phyloP scores from a whole-genome alignment of 331 rosid genomes.

The Rosa hybrid region DNA sequence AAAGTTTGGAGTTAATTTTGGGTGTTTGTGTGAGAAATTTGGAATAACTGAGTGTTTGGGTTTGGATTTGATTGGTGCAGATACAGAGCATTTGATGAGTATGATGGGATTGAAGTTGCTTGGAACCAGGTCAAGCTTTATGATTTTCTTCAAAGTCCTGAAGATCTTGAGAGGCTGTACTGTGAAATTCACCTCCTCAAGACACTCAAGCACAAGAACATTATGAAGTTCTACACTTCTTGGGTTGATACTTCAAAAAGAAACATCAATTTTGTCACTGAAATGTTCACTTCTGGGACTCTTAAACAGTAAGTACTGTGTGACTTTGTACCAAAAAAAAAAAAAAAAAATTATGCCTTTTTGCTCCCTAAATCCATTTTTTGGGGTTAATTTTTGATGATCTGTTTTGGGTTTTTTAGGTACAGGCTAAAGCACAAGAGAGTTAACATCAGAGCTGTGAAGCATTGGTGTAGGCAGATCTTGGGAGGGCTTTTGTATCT shows the following conservation, averaged over 20 bases:
- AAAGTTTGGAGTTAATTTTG: slow-evolving; percentile 26
- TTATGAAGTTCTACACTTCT: slow-evolving; percentile 91
- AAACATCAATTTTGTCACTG: slow-evolving; percentile 93
- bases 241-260: slow-evolving; percentile 91
- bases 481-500: slow-evolving; percentile 83
- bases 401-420: slow-evolving; percentile 43
- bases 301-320: slow-evolving; percentile 71
- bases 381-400: slow-evolving; percentile 20
- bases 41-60: slow-evolving; percentile 1
- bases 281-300: slow-evolving; percentile 97
- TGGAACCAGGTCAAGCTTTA: slow-evolving; percentile 95
- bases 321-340: not conserved
- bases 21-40: slow-evolving; percentile 12
- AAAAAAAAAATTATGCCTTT: not conserved
- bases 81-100: slow-evolving; percentile 94
- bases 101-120: slow-evolving; percentile 97
- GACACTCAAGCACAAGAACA: slow-evolving; percentile 82
- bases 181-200: slow-evolving; percentile 94
- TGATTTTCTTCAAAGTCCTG: slow-evolving; percentile 92
- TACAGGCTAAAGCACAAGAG: slow-evolving; percentile 81
- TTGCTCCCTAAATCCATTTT: not conserved
- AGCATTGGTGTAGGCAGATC: slow-evolving; percentile 99
- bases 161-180: slow-evolving; percentile 97
- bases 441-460: slow-evolving; percentile 84
- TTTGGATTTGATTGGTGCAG: slow-evolving; percentile 41